Percentiles rank a stretch among this genome's conserved stretches.
Evolutionary conservation across 306 rosid genomes (phyloP).

Genomic region (Vigna angularis): DNA sequence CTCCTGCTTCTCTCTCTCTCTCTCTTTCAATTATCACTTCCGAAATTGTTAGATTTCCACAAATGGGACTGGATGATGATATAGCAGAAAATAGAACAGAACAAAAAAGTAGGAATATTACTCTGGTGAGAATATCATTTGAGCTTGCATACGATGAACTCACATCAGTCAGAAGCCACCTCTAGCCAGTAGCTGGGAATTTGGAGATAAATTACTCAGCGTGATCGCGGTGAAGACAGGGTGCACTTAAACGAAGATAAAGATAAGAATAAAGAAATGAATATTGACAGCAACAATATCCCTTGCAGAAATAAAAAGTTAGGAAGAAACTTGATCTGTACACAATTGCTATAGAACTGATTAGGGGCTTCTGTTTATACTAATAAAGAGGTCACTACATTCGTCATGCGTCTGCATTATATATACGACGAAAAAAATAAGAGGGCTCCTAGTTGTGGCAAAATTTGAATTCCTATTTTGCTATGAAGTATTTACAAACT

Average conservation of each 20-base stretch:
- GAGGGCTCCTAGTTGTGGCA: slow-evolving; percentile 46
- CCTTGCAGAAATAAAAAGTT: slow-evolving; percentile 6
- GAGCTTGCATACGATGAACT: no score
- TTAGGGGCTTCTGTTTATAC: slow-evolving; percentile 22
- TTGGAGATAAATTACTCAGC: neutral
- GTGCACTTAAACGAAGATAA: neutral
- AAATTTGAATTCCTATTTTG: slow-evolving; percentile 49
- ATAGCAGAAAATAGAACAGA: no score
- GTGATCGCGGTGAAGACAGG: neutral
- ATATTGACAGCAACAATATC: slow-evolving; percentile 22
- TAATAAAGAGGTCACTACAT: slow-evolving; percentile 37
- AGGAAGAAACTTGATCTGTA: slow-evolving; percentile 42
- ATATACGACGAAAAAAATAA: slow-evolving; percentile 40
- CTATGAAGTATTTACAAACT: slow-evolving; percentile 72
- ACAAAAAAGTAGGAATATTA: no score
- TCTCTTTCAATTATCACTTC: no score
- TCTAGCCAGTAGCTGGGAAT: neutral
- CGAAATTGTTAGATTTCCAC: no score
- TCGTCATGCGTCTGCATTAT: slow-evolving; percentile 28
- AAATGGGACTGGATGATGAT: no score
- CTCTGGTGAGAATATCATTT: no score
- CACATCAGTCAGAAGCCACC: no score
- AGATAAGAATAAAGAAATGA: slow-evolving; percentile 12
- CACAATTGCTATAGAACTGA: slow-evolving; percentile 39
- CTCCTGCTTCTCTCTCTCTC: no score